A percentile compares a stretch with the other conserved stretches of the same genome.
These are phyloP conservation scores for Nitzschia palea DNA, from an alignment of 108 stramenopile genomes.

Conservation along the genomic window DNA sequence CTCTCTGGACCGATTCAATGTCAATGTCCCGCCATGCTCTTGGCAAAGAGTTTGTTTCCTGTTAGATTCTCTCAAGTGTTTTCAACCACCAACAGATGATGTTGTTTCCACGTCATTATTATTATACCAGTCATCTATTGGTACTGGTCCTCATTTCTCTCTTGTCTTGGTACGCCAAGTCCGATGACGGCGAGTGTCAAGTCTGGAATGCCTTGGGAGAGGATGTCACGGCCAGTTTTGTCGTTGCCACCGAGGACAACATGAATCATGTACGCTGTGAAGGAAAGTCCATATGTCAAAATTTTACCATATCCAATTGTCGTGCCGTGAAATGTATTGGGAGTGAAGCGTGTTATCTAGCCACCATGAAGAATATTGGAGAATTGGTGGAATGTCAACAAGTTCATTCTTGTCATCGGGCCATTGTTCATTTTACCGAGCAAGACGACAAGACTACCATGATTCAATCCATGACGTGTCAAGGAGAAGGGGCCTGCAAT, in stretches of 20 bases:
- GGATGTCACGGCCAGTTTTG: background rate
- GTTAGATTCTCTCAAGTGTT: no score
- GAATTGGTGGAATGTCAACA: background rate
- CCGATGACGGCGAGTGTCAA: background rate
- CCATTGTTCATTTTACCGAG: background rate
- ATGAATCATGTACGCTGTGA: background rate
- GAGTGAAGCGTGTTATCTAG: slow-evolving; percentile 1
- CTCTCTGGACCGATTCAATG: no score
- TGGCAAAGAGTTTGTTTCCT: no score
- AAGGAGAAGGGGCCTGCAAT: slow-evolving; percentile 9
- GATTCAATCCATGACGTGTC: background rate
- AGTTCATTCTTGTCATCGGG: slow-evolving; percentile 1
- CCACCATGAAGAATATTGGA: background rate
- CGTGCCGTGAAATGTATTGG: background rate
- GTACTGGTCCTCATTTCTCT: no score
- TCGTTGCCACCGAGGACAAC: background rate
- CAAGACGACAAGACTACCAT: background rate
- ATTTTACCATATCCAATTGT: slow-evolving; percentile 2
- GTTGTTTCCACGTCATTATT: no score
- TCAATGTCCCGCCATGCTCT: no score
- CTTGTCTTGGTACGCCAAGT: no score
- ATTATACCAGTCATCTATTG: no score
- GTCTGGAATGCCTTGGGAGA: background rate
- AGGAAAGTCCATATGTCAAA: background rate
- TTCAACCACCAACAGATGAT: no score